Evolutionary conservation across 805 yeast species (phyloP).

Genomic region (Starmerella powellii): DNA sequence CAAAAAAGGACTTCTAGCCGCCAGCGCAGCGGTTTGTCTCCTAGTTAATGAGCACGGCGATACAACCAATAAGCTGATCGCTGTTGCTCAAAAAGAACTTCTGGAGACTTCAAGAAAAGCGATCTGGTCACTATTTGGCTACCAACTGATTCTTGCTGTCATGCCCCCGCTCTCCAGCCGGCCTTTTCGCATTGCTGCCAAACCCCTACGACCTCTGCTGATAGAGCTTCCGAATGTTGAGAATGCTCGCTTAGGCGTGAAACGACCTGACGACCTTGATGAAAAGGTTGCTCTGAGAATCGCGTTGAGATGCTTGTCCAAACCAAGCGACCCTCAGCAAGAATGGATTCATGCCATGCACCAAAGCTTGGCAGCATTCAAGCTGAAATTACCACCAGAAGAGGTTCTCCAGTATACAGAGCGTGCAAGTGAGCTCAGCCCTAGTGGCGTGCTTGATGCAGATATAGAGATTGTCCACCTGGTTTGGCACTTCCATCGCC

Average conservation of each 20-base stretch:
- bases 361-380: constrained; percentile 4
- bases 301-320: constrained; percentile 7
- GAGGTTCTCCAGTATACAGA: constrained; percentile 1
- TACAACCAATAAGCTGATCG: background rate
- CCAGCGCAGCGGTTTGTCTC: constrained; percentile 12
- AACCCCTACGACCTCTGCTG: constrained; percentile 9
- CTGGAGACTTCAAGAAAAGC: background rate
- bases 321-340: constrained; percentile 1
- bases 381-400: background rate
- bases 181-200: background rate
- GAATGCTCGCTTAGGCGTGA: constrained; percentile 7
- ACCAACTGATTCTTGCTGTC: constrained; percentile 9
- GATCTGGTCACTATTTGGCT: constrained; percentile 7
- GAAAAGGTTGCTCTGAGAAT: constrained; percentile 3
- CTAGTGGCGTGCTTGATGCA: constrained; percentile 3
- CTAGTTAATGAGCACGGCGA: constrained; percentile 76
- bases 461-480: constrained; percentile 4
- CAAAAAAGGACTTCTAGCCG: constrained; percentile 13
- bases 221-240: constrained; percentile 6
- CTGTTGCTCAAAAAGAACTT: constrained; percentile 2
- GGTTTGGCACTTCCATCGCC: constrained; percentile 1
- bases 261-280: background rate
- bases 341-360: constrained; percentile 11
- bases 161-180: constrained; percentile 10
- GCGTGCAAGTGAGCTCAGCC: constrained; percentile 1